Conservation (phyloP, 2,329 filamentous ascomycete genomes). For the Pseudogymnoascus sp. region DNA sequence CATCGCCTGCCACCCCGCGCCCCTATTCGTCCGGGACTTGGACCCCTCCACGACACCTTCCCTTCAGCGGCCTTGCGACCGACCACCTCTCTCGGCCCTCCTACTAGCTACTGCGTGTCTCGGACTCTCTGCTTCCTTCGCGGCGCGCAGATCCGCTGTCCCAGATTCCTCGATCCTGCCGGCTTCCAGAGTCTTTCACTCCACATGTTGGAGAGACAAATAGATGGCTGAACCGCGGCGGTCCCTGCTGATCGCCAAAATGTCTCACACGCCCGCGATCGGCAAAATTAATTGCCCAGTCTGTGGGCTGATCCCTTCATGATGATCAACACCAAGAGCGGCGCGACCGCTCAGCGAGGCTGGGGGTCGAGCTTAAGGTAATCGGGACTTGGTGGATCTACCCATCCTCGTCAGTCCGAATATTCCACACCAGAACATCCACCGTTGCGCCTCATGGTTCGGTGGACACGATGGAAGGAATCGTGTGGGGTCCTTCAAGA, state of each 20-base stretch:
- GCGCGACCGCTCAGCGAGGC: background rate
- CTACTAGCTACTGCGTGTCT: background rate
- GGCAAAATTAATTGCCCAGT: background rate
- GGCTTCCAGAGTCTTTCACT: background rate
- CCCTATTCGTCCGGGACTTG: slow-evolving; percentile 3
- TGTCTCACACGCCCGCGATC: background rate
- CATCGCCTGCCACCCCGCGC: background rate
- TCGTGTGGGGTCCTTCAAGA: background rate
- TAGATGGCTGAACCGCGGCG: background rate
- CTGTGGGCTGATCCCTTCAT: background rate
- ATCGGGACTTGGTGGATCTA: background rate
- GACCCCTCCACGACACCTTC: slow-evolving; percentile 2
- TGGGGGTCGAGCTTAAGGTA: slow-evolving; percentile 1
- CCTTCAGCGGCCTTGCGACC: background rate
- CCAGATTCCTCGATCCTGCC: background rate
- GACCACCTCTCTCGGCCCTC: background rate
- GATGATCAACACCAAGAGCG: background rate
- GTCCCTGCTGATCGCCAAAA: background rate
- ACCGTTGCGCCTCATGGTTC: slow-evolving; percentile 12
- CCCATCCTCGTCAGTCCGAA: background rate
- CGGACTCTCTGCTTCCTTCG: background rate
- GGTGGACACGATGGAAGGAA: slow-evolving; percentile 7
- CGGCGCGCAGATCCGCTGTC: background rate
- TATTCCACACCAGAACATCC: background rate
- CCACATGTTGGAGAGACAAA: slow-evolving; percentile 1